A percentile compares a stretch with the other conserved stretches of the same genome.
Evolutionary conservation across 108 stramenopile species (phyloP).

Genomic region (Nitzschia inconspicua): DNA sequence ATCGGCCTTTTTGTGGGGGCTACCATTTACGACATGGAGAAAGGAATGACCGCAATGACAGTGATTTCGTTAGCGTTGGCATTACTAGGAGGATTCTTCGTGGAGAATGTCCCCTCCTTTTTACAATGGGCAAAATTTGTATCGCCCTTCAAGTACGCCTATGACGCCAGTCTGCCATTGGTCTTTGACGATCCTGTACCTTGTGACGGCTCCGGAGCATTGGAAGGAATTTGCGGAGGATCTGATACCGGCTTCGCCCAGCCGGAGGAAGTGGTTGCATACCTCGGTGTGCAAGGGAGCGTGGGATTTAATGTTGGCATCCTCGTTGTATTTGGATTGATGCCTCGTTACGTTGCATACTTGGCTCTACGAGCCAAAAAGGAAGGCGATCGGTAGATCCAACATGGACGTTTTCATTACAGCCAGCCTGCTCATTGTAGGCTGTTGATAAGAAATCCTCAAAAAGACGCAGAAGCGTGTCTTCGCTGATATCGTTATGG

Average conservation of each 20-base stretch:
- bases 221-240: slow-evolving; percentile 12
- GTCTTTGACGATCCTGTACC: slow-evolving; percentile 53
- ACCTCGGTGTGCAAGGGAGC: slow-evolving; percentile 52
- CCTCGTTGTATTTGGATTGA: slow-evolving; percentile 47
- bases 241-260: background rate
- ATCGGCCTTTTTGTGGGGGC: slow-evolving; percentile 65
- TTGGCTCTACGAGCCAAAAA: slow-evolving; percentile 39
- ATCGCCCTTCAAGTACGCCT: slow-evolving; percentile 72
- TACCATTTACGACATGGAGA: slow-evolving; percentile 51
- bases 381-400: slow-evolving; percentile 17
- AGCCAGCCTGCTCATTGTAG: too few species aligned
- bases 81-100: slow-evolving; percentile 68
- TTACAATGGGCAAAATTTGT: slow-evolving; percentile 52
- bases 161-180: slow-evolving; percentile 48
- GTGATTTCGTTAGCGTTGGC: slow-evolving; percentile 43
- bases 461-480: too few species aligned
- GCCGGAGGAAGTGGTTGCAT: slow-evolving; percentile 44
- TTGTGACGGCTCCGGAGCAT: slow-evolving; percentile 56
- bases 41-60: slow-evolving; percentile 54
- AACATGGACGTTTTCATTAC: too few species aligned
- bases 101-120: slow-evolving; percentile 48
- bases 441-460: too few species aligned
- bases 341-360: slow-evolving; percentile 57
- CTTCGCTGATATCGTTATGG: too few species aligned
- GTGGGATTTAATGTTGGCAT: slow-evolving; percentile 63